Base-by-base conservation (phyloP, 2,329 filamentous ascomycete genomes). In the Penicillium sp. region DNA sequence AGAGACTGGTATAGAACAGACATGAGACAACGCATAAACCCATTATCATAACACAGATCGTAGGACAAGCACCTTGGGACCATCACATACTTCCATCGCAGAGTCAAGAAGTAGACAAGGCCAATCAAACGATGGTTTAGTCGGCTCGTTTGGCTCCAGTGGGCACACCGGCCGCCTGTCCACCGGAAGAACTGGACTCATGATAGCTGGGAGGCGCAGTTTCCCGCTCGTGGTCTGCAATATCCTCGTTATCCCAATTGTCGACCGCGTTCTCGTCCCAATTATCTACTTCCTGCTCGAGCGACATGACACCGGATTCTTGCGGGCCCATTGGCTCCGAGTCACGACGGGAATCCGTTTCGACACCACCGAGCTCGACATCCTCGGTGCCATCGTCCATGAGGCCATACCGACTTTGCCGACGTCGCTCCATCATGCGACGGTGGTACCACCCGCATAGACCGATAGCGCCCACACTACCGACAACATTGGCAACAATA, bases 401-500 rank as follows among this genome's bases (percentile, higher is more conserved):
- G 5, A 95, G 83, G 49, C 95, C 95, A 48, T 84, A 84, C 68
- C 89, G 89, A 52, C 85, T 85, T 67, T 85, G 80, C 56, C 92
- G 83, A 71, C 89, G 90, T 58, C 94, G 83, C 74, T 97, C 93
- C 38, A 97, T 79, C 92, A 97, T 97, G 55, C 94, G 88, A 69
- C 90, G 89, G 76, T 99, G 94, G 71, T 99, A 99, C 89, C 90
- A 93, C 54, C 86, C 87, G 71, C 90, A 95, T 18, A 96, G 71
- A 0, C 81, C 87, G 18, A 97, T 71, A 0, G 85, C 92, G 0
- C 81, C 77, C 13, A 89, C 74, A 60, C 89, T 93, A 40, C 94
- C 94, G 39, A 90, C 77, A 0, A 96, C 75, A 71, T 99, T 99
- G 68, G 92, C 92, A 49, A 91, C 79, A 58, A 99, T 90, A 71